Evolutionary conservation across 163 green algal species (phyloP).

Genomic region (Prototheca cutis): DNA sequence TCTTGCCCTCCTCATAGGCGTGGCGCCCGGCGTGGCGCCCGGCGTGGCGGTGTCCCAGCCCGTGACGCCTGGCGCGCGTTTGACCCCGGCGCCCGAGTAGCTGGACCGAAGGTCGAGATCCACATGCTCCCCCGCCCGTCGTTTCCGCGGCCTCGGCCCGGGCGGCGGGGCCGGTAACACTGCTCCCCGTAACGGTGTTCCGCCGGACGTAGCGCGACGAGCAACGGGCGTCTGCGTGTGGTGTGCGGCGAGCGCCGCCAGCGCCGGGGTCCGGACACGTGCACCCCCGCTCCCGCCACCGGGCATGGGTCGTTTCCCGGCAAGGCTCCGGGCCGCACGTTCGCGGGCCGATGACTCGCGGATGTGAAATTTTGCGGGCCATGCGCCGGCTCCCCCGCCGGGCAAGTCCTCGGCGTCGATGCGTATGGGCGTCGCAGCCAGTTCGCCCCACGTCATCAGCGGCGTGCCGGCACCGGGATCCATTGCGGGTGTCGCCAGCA

Average conservation of each 20-base stretch:
- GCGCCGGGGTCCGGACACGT: not conserved
- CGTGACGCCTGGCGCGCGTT: not conserved
- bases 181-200: not conserved
- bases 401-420: slow-evolving; percentile 25
- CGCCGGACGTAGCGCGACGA: not conserved
- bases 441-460: slow-evolving; percentile 89
- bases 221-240: not conserved
- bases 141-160: too few species aligned
- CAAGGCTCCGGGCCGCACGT: not conserved
- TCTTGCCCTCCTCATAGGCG: not conserved
- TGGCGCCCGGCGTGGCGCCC: not conserved
- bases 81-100: not conserved
- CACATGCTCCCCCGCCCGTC: not conserved
- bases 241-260: not conserved
- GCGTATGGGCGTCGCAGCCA: slow-evolving; percentile 66
- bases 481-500: slow-evolving; percentile 50
- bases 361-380: not conserved
- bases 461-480: slow-evolving; percentile 47
- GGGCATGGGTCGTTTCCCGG: not conserved
- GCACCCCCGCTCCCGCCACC: not conserved
- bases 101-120: not conserved
- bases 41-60: slow-evolving; percentile 1
- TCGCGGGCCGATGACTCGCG: slow-evolving; percentile 2
- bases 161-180: not conserved
- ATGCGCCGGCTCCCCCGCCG: not conserved